Percentiles rank a stretch among this genome's conserved stretches.
phyloP scores from a whole-genome alignment of 192 early-diverging fungal genomes.

The Chytriomyces sp. region DNA sequence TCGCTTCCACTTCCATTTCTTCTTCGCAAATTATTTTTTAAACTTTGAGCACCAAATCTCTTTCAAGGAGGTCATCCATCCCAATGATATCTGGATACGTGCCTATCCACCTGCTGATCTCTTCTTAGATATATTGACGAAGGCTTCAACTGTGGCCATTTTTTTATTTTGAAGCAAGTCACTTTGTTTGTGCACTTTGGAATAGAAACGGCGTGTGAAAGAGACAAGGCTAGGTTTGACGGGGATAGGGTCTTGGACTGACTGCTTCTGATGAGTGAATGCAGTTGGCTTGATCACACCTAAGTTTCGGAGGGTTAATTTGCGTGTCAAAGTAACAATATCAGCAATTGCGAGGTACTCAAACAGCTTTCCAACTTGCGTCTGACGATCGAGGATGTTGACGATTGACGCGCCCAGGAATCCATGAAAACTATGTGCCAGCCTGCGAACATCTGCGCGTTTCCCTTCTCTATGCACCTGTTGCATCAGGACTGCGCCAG shows the following conservation, averaged over 20 bases:
- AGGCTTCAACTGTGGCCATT: background rate
- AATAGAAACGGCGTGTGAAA: background rate
- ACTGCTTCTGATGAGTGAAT: too few species aligned
- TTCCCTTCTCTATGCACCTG: too few species aligned
- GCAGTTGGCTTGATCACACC: too few species aligned
- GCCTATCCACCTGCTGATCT: background rate
- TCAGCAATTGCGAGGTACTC: too few species aligned
- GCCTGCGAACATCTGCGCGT: too few species aligned
- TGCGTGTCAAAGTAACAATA: too few species aligned
- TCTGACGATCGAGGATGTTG: too few species aligned
- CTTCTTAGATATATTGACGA: background rate
- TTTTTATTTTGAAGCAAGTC: background rate
- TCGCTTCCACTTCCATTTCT: constrained; percentile 33
- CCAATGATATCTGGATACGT: background rate
- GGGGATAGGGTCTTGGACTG: background rate
- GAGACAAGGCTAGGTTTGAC: background rate
- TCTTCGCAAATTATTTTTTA: background rate
- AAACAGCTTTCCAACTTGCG: too few species aligned
- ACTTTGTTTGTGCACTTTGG: background rate
- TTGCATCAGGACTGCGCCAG: too few species aligned
- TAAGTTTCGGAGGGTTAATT: too few species aligned
- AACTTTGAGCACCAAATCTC: background rate
- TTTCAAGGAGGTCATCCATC: background rate
- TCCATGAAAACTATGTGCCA: too few species aligned
- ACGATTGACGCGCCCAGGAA: too few species aligned